Evolutionary conservation across 306 rosid species (phyloP), one percentile per base, ranked within the genome.

Genomic region (Medicago lupulina): DNA sequence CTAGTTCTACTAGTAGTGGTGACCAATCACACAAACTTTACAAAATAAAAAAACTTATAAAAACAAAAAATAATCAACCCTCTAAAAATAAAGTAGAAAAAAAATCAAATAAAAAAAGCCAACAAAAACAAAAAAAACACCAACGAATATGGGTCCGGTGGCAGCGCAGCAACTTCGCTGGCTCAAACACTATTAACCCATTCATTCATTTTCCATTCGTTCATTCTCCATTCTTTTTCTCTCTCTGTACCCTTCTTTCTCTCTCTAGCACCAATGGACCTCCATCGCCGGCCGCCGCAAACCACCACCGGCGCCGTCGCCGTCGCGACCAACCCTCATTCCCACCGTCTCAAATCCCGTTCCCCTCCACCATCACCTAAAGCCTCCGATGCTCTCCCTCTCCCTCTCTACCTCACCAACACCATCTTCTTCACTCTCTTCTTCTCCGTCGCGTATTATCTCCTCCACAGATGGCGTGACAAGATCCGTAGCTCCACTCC

Each of bases 401-500:
- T 89, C 13, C 93, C 93, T 0, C 80, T 89, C 0, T 87, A 87
- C 73, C 80, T 87, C 0, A 89, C 93, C 65, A 89, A 89, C 83
- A 82, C 91, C 11, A 81, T 89, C 21, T 89, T 89, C 87, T 89
- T 89, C 85, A 87, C 91, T 0, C 89, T 89, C 47, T 89, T 89
- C 84, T 89, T 89, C 89, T 77, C 91, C n/a, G 93, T 89, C 25
- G 93, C 91, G 0, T 87, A 89, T 68, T 89, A 74, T 59, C 89
- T 89, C 28, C 93, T 89, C 73, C 87, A 83, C 80, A 86, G 93
- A 0, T 89, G 92, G 88, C 92, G 90, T 21, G 91, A 88, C 79
- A 90, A 90, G 92, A 90, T 90, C 88, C 90, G 90, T 0, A 79
- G 57, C 67, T 86, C 90, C 64, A 90, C 92, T 0, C 95, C 92